Conservation (phyloP, 106 monocot species). For the Dendrobium nobile region DNA sequence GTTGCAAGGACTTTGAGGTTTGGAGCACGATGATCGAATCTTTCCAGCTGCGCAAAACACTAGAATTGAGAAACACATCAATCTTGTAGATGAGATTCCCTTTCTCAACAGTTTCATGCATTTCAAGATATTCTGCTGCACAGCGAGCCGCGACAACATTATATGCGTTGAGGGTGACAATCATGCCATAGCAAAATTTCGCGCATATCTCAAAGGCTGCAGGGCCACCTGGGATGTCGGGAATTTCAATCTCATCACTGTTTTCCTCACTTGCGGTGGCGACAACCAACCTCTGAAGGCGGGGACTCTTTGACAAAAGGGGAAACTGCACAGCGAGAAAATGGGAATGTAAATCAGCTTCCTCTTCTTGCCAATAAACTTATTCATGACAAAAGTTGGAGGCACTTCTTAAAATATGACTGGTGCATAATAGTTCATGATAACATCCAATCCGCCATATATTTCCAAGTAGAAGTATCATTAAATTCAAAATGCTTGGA, state of each 20-base stretch:
- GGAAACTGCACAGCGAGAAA: conserved; percentile 44
- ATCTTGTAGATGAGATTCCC: conserved; percentile 83
- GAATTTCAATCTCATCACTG: conserved; percentile 39
- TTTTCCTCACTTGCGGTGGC: conserved; percentile 25
- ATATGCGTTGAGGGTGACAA: conserved; percentile 73
- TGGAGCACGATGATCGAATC: conserved; percentile 75
- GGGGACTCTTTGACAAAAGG: conserved; percentile 64
- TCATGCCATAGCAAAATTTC: conserved; percentile 88
- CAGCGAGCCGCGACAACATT: conserved; percentile 73
- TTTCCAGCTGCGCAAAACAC: conserved; percentile 73
- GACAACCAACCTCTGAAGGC: conserved; percentile 41
- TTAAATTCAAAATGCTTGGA: neutral
- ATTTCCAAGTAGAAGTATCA: neutral
- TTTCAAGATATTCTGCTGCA: conserved; percentile 74
- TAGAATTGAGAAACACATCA: conserved; percentile 68
- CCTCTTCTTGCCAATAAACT: neutral
- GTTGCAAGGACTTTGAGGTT: conserved; percentile 42
- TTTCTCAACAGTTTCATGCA: conserved; percentile 69
- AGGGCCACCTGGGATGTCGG: conserved; percentile 78
- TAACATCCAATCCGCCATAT: neutral
- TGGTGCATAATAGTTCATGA: neutral
- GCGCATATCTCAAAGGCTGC: conserved; percentile 84
- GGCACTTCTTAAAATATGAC: neutral
- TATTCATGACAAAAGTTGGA: neutral
- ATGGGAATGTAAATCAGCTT: neutral